These are phyloP conservation scores for Prunus mume DNA, from an alignment of 306 rosid species.

Conservation along the genomic window DNA sequence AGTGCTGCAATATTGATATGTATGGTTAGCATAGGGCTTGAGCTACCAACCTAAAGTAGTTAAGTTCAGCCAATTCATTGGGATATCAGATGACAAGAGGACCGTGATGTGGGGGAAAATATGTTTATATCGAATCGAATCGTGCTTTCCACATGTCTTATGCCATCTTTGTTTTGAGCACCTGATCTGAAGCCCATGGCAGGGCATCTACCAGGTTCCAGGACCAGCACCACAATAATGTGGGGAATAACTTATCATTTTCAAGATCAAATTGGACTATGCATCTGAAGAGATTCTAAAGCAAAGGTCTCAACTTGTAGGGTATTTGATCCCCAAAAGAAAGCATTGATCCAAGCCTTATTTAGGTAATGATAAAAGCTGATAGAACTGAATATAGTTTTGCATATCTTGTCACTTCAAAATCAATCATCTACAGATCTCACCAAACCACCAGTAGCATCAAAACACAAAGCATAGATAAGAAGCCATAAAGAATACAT, in stretches of 20 bases:
- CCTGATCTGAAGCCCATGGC: too few relatives aligned
- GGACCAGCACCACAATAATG: not conserved
- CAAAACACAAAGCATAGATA: not conserved
- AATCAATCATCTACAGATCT: not conserved
- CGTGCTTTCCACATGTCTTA: too few relatives aligned
- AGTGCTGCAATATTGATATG: too few relatives aligned
- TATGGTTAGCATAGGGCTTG: too few relatives aligned
- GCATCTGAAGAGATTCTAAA: not conserved
- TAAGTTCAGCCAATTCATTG: too few relatives aligned
- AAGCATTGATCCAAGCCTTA: not conserved
- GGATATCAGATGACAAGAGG: not conserved
- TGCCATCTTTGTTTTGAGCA: too few relatives aligned
- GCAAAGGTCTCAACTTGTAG: not conserved
- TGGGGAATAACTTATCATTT: not conserved
- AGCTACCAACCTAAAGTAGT: too few relatives aligned
- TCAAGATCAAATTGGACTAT: not conserved
- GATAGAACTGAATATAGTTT: not conserved
- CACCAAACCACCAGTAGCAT: not conserved
- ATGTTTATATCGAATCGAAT: not conserved
- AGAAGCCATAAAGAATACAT: not conserved
- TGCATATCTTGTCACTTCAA: not conserved
- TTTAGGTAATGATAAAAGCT: not conserved
- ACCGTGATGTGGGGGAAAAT: not conserved
- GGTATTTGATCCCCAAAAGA: not conserved
- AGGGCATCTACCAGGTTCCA: too few relatives aligned